Evolutionary conservation across 768 basidiomycete species (phyloP), one percentile per base, ranked within the genome.

Genomic region (Ramaria sp.): DNA sequence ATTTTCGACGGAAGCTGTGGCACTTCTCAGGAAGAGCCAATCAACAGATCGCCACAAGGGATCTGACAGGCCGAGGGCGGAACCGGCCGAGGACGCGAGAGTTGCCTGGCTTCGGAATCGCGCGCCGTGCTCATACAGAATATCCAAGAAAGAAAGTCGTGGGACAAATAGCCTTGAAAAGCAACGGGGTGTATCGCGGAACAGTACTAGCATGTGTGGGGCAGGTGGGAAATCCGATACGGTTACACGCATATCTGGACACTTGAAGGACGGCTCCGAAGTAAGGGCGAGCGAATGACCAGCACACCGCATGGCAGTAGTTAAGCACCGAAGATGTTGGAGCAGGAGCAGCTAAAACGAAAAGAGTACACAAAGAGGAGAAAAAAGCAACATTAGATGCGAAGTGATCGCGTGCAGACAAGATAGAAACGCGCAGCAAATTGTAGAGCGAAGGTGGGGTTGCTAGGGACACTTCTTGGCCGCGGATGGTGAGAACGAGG

Each of bases 141-240:
- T 18, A 25, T 27, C 5, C 37, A 52, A 27, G 37, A 13, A 16
- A 32, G 39, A 18, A 38, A 24, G 22, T n/a, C 51, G 51, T 52
- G 51, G 30, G 51, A 52, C 38, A 52, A 52, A 42, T 27, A 38
- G 27, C 51, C 51, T 42, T 27, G 34, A 52, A 52, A 22, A 18
- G 51, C 51, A 25, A 52, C 7, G 18, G 20, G 51, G 51, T 38
- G 49, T 50, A 50, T 50, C 49, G 49, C 28, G 49, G 27, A 41
- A 30, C 3, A 18, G 20, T 16, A 22, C 50, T 18, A 43, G 13
- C 28, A n/a, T 18, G n/a, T 52, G 41, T 25, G 51, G 25, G 24
- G 51, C 32, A 22, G 50, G 41, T 52, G 51, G 41, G 51, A 52
- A 52, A 52, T 36, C 28, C 42, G 42, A 25, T 10, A 39, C 41